A percentile compares a stretch with the other conserved stretches of the same genome.
phyloP scores from a whole-genome alignment of 2,329 filamentous ascomycete genomes.

The Pezicula radicicola region DNA sequence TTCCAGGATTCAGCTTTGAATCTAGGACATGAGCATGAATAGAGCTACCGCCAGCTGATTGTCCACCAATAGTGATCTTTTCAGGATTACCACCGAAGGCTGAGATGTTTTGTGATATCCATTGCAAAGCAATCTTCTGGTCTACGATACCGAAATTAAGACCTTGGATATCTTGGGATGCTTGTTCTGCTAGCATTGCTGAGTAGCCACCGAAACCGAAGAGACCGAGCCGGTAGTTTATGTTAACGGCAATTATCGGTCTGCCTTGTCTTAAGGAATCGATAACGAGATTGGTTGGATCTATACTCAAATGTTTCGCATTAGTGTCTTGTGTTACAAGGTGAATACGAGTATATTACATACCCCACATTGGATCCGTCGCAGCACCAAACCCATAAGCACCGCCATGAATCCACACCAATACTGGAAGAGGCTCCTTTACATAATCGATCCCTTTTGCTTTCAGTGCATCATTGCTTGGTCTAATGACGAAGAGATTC shows the following conservation, averaged over 20 bases:
- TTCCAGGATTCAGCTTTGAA: constrained; percentile 51
- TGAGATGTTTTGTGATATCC: constrained; percentile 32
- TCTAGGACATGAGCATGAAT: constrained; percentile 73
- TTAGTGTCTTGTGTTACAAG: too few species aligned
- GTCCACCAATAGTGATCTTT: constrained; percentile 48
- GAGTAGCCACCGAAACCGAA: constrained; percentile 7
- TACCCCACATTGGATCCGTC: constrained; percentile 29
- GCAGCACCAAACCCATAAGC: constrained; percentile 46
- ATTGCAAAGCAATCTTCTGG: constrained; percentile 42
- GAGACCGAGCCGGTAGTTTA: constrained; percentile 9
- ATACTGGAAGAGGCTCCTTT: constrained; percentile 51
- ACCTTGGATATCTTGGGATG: constrained; percentile 37
- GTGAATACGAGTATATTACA: constrained; percentile 18
- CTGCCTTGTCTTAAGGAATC: constrained; percentile 45
- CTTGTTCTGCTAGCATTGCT: constrained; percentile 33
- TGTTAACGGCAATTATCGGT: constrained; percentile 66
- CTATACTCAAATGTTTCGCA: constrained; percentile 35
- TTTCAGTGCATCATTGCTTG: constrained; percentile 2
- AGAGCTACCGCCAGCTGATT: constrained; percentile 48
- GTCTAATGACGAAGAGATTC: constrained; percentile 7
- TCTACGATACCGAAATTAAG: constrained; percentile 35
- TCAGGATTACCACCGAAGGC: constrained; percentile 38
- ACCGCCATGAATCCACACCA: constrained; percentile 68
- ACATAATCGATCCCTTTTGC: background rate
- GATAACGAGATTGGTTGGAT: constrained; percentile 41